Percentiles rank a stretch among this genome's conserved stretches.
phyloP scores from a whole-genome alignment of 441 rosid species.

The Francoa sonchifolia region DNA sequence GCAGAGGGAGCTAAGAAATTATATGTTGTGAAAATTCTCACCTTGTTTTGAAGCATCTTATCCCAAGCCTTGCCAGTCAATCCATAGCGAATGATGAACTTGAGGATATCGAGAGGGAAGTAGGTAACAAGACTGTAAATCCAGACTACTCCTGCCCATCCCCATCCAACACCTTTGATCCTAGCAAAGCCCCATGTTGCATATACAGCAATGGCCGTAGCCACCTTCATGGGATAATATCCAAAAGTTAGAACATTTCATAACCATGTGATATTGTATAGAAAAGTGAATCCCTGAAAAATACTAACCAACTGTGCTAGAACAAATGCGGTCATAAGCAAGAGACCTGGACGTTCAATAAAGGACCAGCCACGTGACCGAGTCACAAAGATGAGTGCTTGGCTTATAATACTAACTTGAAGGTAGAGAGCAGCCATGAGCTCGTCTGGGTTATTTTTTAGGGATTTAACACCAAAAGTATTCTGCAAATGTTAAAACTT shows the following conservation, averaged over 20 bases:
- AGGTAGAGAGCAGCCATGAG: slow-evolving; percentile 3
- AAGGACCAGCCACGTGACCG: slow-evolving; percentile 6
- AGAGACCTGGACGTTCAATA: slow-evolving; percentile 3
- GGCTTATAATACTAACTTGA: slow-evolving; percentile 5
- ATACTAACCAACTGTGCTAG: slow-evolving; percentile 4
- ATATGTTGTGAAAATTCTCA: too few species aligned
- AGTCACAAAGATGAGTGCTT: slow-evolving; percentile 5
- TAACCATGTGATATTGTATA: too few species aligned
- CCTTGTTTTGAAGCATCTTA: not conserved
- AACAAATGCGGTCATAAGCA: not conserved
- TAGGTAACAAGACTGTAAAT: slow-evolving; percentile 1
- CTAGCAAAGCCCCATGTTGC: slow-evolving; percentile 1
- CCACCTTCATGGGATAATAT: not conserved
- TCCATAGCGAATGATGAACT: not conserved
- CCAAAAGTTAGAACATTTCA: too few species aligned
- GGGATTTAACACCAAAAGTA: not conserved
- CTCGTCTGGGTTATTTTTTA: not conserved
- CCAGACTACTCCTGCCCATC: slow-evolving; percentile 4
- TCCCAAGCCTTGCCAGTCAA: slow-evolving; percentile 4
- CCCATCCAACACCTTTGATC: slow-evolving; percentile 3
- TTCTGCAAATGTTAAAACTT: too few species aligned
- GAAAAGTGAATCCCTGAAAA: too few species aligned
- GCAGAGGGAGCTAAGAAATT: too few species aligned
- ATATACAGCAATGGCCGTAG: slow-evolving; percentile 1
- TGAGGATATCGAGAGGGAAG: slow-evolving; percentile 4